A percentile compares a stretch with the other conserved stretches of the same genome.
phyloP scores from a whole-genome alignment of 139 green algal species.

The Chlorella sp. region DNA sequence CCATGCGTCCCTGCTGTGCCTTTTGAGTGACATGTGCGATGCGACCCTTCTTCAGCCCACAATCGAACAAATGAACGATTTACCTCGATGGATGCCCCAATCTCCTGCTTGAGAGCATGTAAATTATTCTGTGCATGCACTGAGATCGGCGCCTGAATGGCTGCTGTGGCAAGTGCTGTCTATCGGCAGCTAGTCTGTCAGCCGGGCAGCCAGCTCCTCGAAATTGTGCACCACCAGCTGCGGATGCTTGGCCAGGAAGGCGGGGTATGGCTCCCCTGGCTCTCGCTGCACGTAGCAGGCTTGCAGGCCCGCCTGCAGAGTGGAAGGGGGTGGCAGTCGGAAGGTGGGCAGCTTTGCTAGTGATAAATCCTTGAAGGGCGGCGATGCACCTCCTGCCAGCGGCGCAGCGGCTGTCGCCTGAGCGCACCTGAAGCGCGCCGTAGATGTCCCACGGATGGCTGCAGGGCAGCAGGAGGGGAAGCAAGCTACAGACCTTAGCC shows the following conservation, averaged over 20 bases:
- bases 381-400: too few relatives aligned
- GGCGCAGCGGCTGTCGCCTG: not conserved
- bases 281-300: not conserved
- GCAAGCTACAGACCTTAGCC: too few relatives aligned
- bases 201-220: not conserved
- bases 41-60: not conserved
- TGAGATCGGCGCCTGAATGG: too few relatives aligned
- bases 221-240: not conserved
- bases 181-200: not conserved
- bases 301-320: not conserved
- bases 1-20: too few relatives aligned
- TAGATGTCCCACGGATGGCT: constrained; percentile 1
- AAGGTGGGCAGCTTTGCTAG: too few relatives aligned
- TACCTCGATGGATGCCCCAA: not conserved
- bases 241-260: not conserved
- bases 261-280: not conserved
- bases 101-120: not conserved
- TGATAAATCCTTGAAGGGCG: too few relatives aligned
- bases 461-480: too few relatives aligned
- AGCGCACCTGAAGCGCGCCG: not conserved
- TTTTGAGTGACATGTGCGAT: not conserved
- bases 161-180: too few relatives aligned
- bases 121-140: not conserved
- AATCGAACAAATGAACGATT: not conserved
- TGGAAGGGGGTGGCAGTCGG: not conserved